phyloP scores from a whole-genome alignment of 2,329 filamentous ascomycete genomes.

The Fusarium drepaniforme region DNA sequence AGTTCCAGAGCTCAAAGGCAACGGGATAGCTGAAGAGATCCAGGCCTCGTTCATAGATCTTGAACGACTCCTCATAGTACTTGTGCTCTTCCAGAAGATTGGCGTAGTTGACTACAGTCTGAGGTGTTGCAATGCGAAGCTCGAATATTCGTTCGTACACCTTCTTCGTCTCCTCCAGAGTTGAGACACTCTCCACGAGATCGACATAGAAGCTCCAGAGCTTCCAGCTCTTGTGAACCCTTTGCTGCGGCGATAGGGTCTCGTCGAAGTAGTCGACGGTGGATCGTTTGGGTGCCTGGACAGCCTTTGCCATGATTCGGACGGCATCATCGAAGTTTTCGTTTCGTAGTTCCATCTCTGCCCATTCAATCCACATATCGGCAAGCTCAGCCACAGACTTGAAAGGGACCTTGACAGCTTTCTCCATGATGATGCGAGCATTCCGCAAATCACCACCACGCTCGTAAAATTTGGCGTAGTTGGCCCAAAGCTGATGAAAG shows the following conservation, averaged over 20 bases:
- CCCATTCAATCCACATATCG: constrained; percentile 99
- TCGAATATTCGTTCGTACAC: constrained; percentile 99
- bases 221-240: constrained; percentile 99
- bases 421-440: constrained; percentile 94
- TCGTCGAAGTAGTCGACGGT: constrained; percentile 99
- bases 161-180: constrained; percentile 90
- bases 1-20: constrained; percentile 97
- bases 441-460: constrained; percentile 85
- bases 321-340: constrained; percentile 97
- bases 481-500: constrained; percentile 95
- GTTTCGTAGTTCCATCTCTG: constrained; percentile 95
- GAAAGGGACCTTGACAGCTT: constrained; percentile 97
- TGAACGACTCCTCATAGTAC: constrained; percentile 98
- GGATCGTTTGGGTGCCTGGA: constrained; percentile 96
- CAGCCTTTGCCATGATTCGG: constrained; percentile 96
- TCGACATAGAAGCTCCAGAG: constrained; percentile 99
- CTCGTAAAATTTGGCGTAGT: constrained; percentile 98
- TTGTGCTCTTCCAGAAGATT: constrained; percentile 94
- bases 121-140: constrained; percentile 95
- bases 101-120: constrained; percentile 98
- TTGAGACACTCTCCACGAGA: constrained; percentile 93
- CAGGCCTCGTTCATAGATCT: constrained; percentile 93
- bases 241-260: constrained; percentile 90
- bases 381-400: constrained; percentile 97
- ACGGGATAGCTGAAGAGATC: constrained; percentile 99